These are phyloP conservation scores for Collybia mongolica DNA, from an alignment of 768 basidiomycete genomes.

Conservation along the genomic window DNA sequence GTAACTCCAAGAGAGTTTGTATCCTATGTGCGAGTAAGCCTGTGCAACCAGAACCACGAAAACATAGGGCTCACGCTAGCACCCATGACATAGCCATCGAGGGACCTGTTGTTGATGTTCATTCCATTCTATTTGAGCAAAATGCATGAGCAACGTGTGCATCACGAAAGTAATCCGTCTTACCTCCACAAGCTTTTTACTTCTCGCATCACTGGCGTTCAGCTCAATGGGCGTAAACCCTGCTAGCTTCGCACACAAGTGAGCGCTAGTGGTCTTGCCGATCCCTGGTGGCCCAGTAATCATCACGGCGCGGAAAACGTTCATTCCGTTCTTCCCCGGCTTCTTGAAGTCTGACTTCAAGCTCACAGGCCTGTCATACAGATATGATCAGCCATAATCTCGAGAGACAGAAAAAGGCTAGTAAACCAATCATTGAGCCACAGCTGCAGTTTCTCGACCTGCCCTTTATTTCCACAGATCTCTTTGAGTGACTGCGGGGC, in stretches of 20 bases:
- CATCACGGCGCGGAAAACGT: conserved; percentile 81
- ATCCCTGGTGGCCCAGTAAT: conserved; percentile 96
- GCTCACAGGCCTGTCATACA: conserved; percentile 60
- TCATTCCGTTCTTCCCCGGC: conserved; percentile 89
- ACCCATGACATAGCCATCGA: conserved; percentile 83
- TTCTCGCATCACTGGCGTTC: conserved; percentile 93
- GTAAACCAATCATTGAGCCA: conserved; percentile 90
- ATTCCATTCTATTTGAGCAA: conserved; percentile 63
- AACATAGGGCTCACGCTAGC: conserved; percentile 35
- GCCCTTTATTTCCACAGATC: conserved; percentile 92
- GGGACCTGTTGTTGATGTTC: conserved; percentile 84
- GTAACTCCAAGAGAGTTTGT: conserved; percentile 69
- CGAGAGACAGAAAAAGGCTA: neutral
- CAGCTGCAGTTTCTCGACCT: conserved; percentile 81
- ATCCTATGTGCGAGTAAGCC: conserved; percentile 26
- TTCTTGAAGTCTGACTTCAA: conserved; percentile 84
- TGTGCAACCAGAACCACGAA: neutral
- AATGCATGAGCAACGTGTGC: neutral
- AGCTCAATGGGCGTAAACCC: conserved; percentile 94
- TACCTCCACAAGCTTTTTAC: conserved; percentile 96
- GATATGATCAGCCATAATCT: neutral
- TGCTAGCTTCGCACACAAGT: conserved; percentile 85
- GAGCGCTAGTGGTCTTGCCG: conserved; percentile 96
- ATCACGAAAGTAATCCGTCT: conserved; percentile 8
- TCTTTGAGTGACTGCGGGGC: conserved; percentile 87